A percentile compares a stretch with the other conserved stretches of the same genome.
Conservation (phyloP, 176 grass and related monocot species). For the Themeda triandra region DNA sequence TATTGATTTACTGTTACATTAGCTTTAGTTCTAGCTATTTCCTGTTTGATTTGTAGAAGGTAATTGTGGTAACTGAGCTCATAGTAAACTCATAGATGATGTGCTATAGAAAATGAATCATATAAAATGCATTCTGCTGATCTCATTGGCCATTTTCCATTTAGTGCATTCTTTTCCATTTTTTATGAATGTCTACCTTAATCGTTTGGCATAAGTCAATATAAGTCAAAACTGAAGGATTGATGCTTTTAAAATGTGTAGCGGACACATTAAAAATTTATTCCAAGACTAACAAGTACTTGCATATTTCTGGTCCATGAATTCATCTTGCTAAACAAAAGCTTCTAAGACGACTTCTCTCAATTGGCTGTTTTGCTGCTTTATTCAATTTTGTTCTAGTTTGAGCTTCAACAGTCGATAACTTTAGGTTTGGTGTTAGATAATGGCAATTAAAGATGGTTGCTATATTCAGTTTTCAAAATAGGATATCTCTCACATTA, state of each 20-base stretch:
- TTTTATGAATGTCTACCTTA: background rate
- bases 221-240: background rate
- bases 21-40: slow-evolving; percentile 9
- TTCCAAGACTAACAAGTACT: background rate
- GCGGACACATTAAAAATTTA: background rate
- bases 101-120: slow-evolving; percentile 9
- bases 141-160: background rate
- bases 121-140: background rate
- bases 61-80: background rate
- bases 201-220: slow-evolving; percentile 20
- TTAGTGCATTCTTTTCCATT: background rate
- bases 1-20: background rate
- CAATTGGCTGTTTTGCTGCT: background rate
- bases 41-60: background rate
- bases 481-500: background rate
- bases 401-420: background rate
- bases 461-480: background rate
- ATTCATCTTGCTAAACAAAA: slow-evolving; percentile 9
- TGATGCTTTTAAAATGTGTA: background rate
- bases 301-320: background rate
- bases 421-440: background rate
- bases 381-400: background rate
- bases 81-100: background rate
- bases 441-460: background rate
- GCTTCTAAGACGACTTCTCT: slow-evolving; percentile 3